Conservation (phyloP, 306 rosid species). For the Casuarina equisetifolia region DNA sequence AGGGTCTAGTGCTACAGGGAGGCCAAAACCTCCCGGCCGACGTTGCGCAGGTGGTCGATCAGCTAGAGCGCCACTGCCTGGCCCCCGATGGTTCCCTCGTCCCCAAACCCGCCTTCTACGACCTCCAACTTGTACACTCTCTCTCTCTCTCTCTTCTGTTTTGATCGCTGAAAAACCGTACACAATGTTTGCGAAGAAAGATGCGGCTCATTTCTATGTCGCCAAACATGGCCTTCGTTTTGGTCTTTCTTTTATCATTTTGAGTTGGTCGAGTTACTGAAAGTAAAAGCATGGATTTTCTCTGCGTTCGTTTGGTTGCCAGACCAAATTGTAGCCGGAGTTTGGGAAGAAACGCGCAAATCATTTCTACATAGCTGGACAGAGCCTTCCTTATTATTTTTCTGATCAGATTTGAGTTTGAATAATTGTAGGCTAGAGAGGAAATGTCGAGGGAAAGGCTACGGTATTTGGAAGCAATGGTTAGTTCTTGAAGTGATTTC, state of each 20-base stretch:
- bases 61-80: constrained; percentile 88
- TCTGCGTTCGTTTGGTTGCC: too few species aligned
- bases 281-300: not conserved
- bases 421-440: constrained; percentile 77
- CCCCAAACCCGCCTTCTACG: constrained; percentile 74
- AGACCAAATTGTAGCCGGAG: too few species aligned
- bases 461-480: constrained; percentile 88
- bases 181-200: not conserved
- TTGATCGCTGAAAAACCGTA: constrained; percentile 22
- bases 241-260: not conserved
- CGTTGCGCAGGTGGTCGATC: constrained; percentile 73
- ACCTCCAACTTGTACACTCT: constrained; percentile 68
- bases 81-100: constrained; percentile 90
- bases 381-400: too few species aligned
- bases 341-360: too few species aligned
- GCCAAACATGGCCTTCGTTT: not conserved
- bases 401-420: constrained; percentile 13
- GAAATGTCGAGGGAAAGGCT: constrained; percentile 92
- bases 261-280: not conserved
- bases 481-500: constrained; percentile 22
- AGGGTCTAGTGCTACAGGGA: constrained; percentile 49
- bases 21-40: constrained; percentile 71
- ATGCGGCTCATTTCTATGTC: not conserved
- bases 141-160: constrained; percentile 16
- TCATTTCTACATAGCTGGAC: too few species aligned